Percentiles rank a stretch among this genome's conserved stretches.
Conservation (phyloP, 1,284 basidiomycete genomes). For the Ceratobasidium papillatum region DNA sequence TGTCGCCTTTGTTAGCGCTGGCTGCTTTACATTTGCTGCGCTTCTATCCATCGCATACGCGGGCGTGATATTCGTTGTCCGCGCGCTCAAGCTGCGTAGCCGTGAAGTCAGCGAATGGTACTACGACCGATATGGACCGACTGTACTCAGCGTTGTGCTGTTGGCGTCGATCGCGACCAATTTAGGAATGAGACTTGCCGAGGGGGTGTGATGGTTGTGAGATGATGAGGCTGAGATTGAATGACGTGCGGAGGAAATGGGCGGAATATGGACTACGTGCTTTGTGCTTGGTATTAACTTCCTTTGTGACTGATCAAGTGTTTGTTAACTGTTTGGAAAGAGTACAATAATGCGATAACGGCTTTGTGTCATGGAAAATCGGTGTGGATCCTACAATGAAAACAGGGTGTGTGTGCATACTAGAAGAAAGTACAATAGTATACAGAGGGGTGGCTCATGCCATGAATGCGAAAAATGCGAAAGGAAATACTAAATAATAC, state of each 20-base stretch:
- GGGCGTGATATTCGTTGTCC: slow-evolving; percentile 87
- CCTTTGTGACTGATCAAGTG: slow-evolving; percentile 8
- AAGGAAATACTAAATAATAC: background rate
- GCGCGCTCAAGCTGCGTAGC: slow-evolving; percentile 78
- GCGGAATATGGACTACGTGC: background rate
- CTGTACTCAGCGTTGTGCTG: slow-evolving; percentile 74
- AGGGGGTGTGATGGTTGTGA: slow-evolving; percentile 9
- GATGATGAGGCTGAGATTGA: background rate
- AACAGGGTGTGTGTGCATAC: background rate
- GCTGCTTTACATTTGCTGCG: slow-evolving; percentile 88
- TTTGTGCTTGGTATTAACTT: background rate
- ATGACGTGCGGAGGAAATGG: background rate
- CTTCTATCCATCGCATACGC: slow-evolving; percentile 91
- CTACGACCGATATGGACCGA: slow-evolving; percentile 88
- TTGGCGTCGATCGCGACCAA: slow-evolving; percentile 79
- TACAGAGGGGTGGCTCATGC: background rate
- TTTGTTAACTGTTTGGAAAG: background rate
- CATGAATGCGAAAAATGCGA: slow-evolving; percentile 3
- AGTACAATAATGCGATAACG: slow-evolving; percentile 22
- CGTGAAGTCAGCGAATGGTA: slow-evolving; percentile 75
- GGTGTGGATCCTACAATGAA: slow-evolving; percentile 1
- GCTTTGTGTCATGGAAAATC: background rate
- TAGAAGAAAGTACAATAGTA: background rate
- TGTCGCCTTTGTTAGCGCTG: slow-evolving; percentile 83
- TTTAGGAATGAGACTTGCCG: slow-evolving; percentile 55